A percentile compares a stretch with the other conserved stretches of the same genome.
These are phyloP conservation scores for Mortierella sp. DNA, from an alignment of 371 early-diverging fungal species.

Conservation along the genomic window DNA sequence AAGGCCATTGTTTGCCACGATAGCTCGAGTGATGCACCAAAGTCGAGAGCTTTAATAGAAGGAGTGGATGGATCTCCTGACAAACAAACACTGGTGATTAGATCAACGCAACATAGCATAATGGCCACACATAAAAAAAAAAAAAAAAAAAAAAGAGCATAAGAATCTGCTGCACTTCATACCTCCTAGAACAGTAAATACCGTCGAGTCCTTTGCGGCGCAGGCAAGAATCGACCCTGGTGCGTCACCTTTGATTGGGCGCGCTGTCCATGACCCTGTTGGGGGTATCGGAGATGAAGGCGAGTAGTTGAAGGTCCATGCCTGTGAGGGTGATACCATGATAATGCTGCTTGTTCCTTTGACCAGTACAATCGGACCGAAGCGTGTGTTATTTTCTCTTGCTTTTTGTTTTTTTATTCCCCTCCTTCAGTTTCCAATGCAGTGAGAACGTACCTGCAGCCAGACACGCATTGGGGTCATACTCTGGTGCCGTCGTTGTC, in stretches of 20 bases:
- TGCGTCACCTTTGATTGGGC: neutral
- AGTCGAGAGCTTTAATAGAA: too few species aligned
- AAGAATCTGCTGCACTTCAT: neutral
- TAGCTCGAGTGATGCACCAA: too few species aligned
- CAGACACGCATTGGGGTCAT: neutral
- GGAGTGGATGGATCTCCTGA: too few species aligned
- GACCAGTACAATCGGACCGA: neutral
- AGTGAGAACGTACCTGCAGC: conserved; percentile 10
- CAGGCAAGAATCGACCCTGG: conserved; percentile 11
- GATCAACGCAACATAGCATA: too few species aligned
- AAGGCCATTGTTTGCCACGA: too few species aligned
- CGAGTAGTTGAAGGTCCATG: neutral
- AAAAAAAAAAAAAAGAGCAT: too few species aligned
- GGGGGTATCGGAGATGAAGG: neutral
- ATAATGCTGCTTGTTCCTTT: conserved; percentile 4
- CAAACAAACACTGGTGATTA: too few species aligned
- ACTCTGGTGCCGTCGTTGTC: neutral
- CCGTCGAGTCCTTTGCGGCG: neutral
- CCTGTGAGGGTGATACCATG: conserved; percentile 1
- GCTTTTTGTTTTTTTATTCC: too few species aligned
- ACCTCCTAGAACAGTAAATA: conserved; percentile 11
- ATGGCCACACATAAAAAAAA: too few species aligned
- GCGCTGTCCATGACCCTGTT: neutral
- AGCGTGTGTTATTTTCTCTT: too few species aligned
- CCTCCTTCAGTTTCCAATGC: neutral